Base-by-base conservation (phyloP, 495 filamentous ascomycete genomes). In the Trichocladium antarcticum region DNA sequence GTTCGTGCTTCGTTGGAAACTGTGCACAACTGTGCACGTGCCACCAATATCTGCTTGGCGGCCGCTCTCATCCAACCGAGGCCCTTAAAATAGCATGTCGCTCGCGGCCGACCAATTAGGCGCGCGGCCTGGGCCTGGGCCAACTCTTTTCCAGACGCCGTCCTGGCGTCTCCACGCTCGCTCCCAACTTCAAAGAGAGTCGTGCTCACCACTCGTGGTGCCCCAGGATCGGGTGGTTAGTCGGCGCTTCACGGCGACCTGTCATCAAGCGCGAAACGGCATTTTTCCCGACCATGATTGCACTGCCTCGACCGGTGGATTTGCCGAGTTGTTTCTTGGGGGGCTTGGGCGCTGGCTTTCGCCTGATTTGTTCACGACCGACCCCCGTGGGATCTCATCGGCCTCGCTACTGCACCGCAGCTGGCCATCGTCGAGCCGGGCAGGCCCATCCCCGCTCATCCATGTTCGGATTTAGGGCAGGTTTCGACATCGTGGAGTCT, bases 21-120 rank as follows among this genome's bases (percentile, higher is more conserved):
- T 14, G 15, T 2, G 34, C 17, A 31, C 12, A 39, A 10, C 20
- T 2, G 15, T 5, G 42, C 42, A 51, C 49, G 36, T 16, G 15
- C 49, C 49, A 45, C 15, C 3, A 31, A 12, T n/a, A 31, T 14
- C 32, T 50, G 3, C 16, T n/a, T n/a, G n/a, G n/a, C n/a, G n/a
- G n/a, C n/a, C n/a, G n/a, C 21, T 45, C 38, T 42, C 34, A 37
- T 12, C 51, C 51, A 49, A 49, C 51, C 45, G 41, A 28, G 22
- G 39, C 17, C n/a, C n/a, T 39, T 31, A 57, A 62, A 60, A 52
- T 62, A 62, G 58, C 51, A 57, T 17, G 7, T 0, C 17, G 32
- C 22, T 15, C 10, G 19, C 22, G 31, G 17, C 15, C 21, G 42
- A 37, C 61, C 61, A 64, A 64, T 62, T 55, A 64, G 29, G 12